These are phyloP conservation scores for Limnanthes douglasii DNA, from an alignment of 345 rosid species.

Conservation along the genomic window DNA sequence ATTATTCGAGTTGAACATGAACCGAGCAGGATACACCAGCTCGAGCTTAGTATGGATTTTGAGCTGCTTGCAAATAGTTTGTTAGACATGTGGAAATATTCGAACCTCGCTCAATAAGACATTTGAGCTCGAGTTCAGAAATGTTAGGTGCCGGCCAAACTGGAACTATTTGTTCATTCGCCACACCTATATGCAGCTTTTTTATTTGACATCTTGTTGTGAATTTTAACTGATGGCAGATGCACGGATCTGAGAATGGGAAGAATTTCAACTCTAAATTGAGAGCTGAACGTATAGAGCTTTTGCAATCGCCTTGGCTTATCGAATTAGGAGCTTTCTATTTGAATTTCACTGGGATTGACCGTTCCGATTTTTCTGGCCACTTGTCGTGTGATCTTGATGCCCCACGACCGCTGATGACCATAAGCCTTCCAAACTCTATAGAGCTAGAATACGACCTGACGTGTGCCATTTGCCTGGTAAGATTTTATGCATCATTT, in stretches of 20 bases:
- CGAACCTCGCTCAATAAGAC: no score
- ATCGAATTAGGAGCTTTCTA: constrained; percentile 85
- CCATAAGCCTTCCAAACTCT: constrained; percentile 43
- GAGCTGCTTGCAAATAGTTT: no score
- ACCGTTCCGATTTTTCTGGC: constrained; percentile 28
- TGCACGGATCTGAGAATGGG: constrained; percentile 75
- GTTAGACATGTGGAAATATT: no score
- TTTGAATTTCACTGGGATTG: constrained; percentile 51
- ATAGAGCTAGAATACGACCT: constrained; percentile 56
- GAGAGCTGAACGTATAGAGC: constrained; percentile 76
- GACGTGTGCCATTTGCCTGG: constrained; percentile 81
- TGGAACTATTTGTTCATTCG: no score
- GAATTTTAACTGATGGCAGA: no score
- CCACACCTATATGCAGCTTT: no score
- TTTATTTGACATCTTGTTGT: no score
- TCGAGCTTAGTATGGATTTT: no score
- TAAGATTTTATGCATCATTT: constrained; percentile 14
- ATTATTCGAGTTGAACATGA: no score
- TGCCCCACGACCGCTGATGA: constrained; percentile 36
- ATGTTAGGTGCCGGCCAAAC: no score
- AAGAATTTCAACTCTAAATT: constrained; percentile 64
- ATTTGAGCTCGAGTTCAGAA: no score
- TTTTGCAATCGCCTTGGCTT: constrained; percentile 91
- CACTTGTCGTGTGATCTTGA: constrained; percentile 43
- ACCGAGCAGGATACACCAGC: no score